Base-by-base conservation (phyloP, 768 basidiomycete genomes). In the Floccularia luteovirens region DNA sequence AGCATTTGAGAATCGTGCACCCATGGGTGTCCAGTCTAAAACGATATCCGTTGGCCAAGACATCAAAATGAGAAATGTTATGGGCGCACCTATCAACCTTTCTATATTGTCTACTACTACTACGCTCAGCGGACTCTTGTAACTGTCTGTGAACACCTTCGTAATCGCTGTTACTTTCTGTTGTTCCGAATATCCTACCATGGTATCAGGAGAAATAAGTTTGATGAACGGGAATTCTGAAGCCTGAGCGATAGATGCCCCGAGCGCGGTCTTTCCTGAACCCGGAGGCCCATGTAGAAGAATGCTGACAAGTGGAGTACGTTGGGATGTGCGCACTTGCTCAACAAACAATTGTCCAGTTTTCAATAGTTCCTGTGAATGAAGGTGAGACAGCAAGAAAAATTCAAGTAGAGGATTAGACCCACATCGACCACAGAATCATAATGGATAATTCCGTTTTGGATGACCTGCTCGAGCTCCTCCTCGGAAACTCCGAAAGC, bases 181-280 rank as follows among this genome's bases (percentile, higher is more conserved):
- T 11, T 72, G 61, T 58, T 98, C 96, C n/a, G 82, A 79, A 60
- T 77, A 93, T 5, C 96, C 96, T 45, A 98, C 88, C 96, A 99
- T 99, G 50, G 74, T 82, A 53, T 97, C 96, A 0, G 96, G 90
- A 2, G 92, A 89, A 43, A 98, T 79, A 27, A 99, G 73, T 59
- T 99, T 98, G 69, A 99, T 94, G 69, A 99, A 99, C 0, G 96
- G 96, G 62, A 82, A 99, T 47, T 83, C 70, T n/a, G 94, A 97
- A 19, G 77, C 75, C 63, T 90, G 82, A 2, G 94, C 96, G 41
- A 98, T 94, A 3, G 88, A 86, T 4, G 91, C 94, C 2, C 87
- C 94, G 32, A 98, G 64, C 0, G 94, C 94, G 0, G 94, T 93
- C 66, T 98, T 98, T 13, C 96, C 96, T 6, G 90, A 78, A 3